Percentiles rank a stretch among this genome's conserved stretches.
Evolutionary conservation across 2,329 filamentous ascomycete species (phyloP).

Genomic region (Xylariomycetidae sp.): DNA sequence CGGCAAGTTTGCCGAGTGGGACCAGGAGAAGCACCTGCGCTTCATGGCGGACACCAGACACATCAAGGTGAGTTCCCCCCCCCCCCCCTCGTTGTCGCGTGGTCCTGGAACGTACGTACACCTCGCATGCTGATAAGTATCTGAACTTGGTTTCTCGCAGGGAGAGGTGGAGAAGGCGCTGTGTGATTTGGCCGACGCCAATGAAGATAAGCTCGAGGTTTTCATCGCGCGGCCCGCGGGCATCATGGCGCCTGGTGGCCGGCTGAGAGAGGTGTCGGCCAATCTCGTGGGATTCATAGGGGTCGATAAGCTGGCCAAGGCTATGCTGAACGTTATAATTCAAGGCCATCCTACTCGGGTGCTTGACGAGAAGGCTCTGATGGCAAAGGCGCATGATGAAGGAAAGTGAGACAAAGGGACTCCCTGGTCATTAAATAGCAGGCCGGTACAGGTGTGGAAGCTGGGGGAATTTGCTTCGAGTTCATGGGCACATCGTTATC

Average conservation of each 20-base stretch:
- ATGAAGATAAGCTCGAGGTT: constrained; percentile 28
- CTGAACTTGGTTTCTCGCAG: constrained; percentile 9
- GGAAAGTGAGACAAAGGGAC: no score
- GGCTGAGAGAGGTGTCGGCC: constrained; percentile 22
- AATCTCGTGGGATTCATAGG: constrained; percentile 28
- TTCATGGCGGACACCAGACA: constrained; percentile 33
- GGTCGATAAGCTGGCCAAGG: constrained; percentile 30
- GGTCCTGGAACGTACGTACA: background rate
- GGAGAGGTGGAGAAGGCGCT: constrained; percentile 36
- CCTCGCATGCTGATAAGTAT: constrained; percentile 5
- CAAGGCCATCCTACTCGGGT: constrained; percentile 30
- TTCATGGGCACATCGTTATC: no score
- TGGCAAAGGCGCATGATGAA: no score
- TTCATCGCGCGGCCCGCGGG: constrained; percentile 32
- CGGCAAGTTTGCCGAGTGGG: constrained; percentile 29
- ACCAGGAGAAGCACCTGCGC: constrained; percentile 29
- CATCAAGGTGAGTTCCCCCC: constrained; percentile 24
- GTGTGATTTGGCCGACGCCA: constrained; percentile 31
- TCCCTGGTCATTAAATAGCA: no score
- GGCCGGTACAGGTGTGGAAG: no score
- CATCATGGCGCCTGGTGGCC: constrained; percentile 22
- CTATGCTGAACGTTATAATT: constrained; percentile 30
- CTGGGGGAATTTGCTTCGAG: no score
- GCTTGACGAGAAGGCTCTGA: no score
- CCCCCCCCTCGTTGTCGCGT: background rate